Evolutionary conservation across 768 basidiomycete genomes (phyloP), one percentile per base, ranked within the genome.

Genomic region (Suillus decipiens): DNA sequence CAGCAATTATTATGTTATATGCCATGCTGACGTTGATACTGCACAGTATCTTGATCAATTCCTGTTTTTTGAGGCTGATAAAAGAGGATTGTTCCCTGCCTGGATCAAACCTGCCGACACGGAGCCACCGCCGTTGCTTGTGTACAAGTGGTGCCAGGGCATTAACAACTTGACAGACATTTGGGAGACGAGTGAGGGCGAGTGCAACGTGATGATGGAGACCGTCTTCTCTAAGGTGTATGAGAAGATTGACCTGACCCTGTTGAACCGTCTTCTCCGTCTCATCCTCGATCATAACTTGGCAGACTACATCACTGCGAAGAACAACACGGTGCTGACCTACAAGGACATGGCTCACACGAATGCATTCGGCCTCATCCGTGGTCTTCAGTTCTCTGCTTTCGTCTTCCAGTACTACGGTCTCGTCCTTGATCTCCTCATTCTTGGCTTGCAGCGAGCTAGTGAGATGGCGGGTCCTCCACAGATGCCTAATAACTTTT

Each of bases 351-450:
- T 99, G 96, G 95, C 94, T 0, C 96, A 99, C 72, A 94, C 95
- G 59, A 99, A 99, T 67, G 95, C 93, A 0, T 99, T 93, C 66
- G 97, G 97, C 73, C 84, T 99, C 64, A 99, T 99, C 66, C 91
- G 97, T 66, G 97, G 97, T 63, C 85, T 99, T 15, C 97, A 99
- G 73, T 99, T 99, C 83, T 97, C 96, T 5, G 92, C 93, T 42
- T 99, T 99, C 75, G 95, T 99, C 70, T 99, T 99, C 89, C 97
- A 99, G 80, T 96, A 95, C 78, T 96, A 99, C 72, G 96, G 96
- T 56, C 84, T 98, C 34, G 93, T 98, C 6, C 86, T 99, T 51
- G 97, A 99, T 76, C 82, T 99, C 45, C 85, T 99, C 63, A 93
- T 99, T 69, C 87, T 99, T 42, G 97, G 97, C 64, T 84, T 99